Conservation (phyloP, 2,329 filamentous ascomycete genomes). For the Lizonia empirigonia region DNA sequence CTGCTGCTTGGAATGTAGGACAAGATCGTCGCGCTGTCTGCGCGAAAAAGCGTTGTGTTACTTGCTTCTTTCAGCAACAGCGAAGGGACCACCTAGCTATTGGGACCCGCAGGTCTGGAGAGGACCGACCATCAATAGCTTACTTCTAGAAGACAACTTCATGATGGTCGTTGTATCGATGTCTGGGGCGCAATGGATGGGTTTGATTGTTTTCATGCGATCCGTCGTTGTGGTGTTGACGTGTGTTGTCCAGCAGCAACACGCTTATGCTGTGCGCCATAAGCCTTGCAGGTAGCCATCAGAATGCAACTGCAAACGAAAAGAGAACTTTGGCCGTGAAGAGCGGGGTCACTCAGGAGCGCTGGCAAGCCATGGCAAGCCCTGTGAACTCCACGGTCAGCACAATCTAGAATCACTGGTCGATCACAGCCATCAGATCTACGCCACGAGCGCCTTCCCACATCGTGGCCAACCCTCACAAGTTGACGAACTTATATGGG, state of each 20-base stretch:
- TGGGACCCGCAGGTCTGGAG: not conserved
- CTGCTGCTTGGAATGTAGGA: conserved; percentile 15
- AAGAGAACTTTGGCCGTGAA: conserved; percentile 8
- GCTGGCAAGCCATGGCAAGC: conserved; percentile 3
- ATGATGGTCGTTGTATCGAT: conserved; percentile 10
- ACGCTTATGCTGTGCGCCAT: conserved; percentile 9
- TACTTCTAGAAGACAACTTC: not conserved
- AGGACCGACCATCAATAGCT: not conserved
- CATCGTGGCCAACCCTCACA: conserved; percentile 18
- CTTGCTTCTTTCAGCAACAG: conserved; percentile 9
- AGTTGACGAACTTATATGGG: conserved; percentile 3
- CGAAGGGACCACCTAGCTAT: conserved; percentile 1
- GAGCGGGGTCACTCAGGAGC: conserved; percentile 4
- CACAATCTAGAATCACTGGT: conserved; percentile 11
- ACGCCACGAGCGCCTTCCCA: conserved; percentile 22
- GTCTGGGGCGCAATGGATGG: conserved; percentile 1
- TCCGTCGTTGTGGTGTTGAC: conserved; percentile 14
- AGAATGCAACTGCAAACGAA: conserved; percentile 17
- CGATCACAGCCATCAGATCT: conserved; percentile 25
- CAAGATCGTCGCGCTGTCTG: conserved; percentile 14
- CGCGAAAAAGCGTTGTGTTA: conserved; percentile 13
- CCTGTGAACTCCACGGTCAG: not conserved
- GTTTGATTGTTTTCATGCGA: conserved; percentile 4
- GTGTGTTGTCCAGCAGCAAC: not conserved
- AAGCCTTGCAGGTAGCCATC: conserved; percentile 11